Percentiles rank a stretch among this genome's conserved stretches.
These are phyloP conservation scores for Symbiodinium pilosum DNA, from an alignment of 73 alveolate genomes.

Conservation along the genomic window DNA sequence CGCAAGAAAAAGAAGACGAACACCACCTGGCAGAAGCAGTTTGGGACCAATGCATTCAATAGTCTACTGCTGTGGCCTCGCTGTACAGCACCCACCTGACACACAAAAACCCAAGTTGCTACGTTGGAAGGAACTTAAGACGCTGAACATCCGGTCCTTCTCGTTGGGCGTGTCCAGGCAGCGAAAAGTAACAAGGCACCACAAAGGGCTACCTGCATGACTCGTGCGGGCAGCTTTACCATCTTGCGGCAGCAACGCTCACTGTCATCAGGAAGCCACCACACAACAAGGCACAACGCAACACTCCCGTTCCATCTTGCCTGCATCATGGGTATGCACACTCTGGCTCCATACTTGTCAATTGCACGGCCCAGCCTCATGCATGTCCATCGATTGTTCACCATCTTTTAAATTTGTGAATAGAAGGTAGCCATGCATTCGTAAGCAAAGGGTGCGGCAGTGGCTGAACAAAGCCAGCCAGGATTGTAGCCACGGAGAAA, in stretches of 20 bases:
- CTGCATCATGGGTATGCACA: not conserved
- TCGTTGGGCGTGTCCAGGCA: conserved; percentile 34
- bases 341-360: conserved; percentile 77
- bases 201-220: conserved; percentile 29
- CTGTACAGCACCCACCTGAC: not conserved
- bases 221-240: too few species aligned
- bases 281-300: too few species aligned
- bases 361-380: conserved; percentile 43
- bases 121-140: not conserved
- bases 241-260: too few species aligned
- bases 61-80: not conserved
- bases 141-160: not conserved
- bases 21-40: not conserved
- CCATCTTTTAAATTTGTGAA: too few species aligned
- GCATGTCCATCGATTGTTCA: too few species aligned
- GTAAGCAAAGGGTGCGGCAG: not conserved
- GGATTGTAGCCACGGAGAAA: conserved; percentile 55
- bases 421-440: too few species aligned
- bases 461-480: conserved; percentile 76
- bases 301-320: not conserved
- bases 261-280: too few species aligned
- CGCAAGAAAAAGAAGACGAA: conserved; percentile 78
- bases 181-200: conserved; percentile 13
- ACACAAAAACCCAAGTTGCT: too few species aligned
- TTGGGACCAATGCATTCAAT: not conserved